Evolutionary conservation across 495 filamentous ascomycete genomes (phyloP).

Genomic region (Penicillium robsamsonii): DNA sequence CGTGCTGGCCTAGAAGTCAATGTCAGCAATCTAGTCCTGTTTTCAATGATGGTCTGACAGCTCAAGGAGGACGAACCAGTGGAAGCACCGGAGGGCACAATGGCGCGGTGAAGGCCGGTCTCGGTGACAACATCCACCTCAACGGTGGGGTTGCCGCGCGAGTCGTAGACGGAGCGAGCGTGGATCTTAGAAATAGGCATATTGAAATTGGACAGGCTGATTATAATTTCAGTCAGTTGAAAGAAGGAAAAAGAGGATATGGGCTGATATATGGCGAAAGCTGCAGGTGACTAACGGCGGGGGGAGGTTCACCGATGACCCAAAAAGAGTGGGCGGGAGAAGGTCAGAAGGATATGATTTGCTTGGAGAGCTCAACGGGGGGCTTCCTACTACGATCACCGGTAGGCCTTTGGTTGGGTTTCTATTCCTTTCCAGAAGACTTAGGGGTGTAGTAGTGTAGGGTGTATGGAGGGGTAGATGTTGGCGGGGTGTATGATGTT

Average conservation of each 20-base stretch:
- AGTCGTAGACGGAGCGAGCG: conserved; percentile 99
- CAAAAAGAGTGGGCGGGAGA: conserved; percentile 40
- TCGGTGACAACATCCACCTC: conserved; percentile 96
- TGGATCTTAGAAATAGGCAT: conserved; percentile 99
- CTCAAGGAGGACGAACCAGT: conserved; percentile 63
- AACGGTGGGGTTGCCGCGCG: conserved; percentile 95
- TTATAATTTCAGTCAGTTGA: conserved; percentile 26
- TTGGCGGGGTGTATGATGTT: conserved; percentile 21
- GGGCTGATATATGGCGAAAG: conserved; percentile 29
- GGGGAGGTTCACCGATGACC: conserved; percentile 48
- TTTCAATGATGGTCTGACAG: not conserved
- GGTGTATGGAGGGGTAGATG: conserved; percentile 10
- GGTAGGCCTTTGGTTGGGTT: conserved; percentile 15
- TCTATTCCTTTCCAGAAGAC: conserved; percentile 15
- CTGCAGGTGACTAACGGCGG: conserved; percentile 41
- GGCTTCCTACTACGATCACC: conserved; percentile 23
- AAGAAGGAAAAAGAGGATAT: conserved; percentile 21
- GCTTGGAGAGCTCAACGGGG: conserved; percentile 21
- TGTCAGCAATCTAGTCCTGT: not conserved
- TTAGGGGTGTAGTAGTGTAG: not conserved
- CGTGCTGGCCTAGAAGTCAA: conserved; percentile 73
- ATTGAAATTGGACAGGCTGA: conserved; percentile 40
- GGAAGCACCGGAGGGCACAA: conserved; percentile 97
- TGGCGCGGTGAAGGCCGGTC: conserved; percentile 95
- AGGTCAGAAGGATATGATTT: conserved; percentile 24